phyloP scores from a whole-genome alignment of 768 basidiomycete species.

The Leccinum incarnatum region DNA sequence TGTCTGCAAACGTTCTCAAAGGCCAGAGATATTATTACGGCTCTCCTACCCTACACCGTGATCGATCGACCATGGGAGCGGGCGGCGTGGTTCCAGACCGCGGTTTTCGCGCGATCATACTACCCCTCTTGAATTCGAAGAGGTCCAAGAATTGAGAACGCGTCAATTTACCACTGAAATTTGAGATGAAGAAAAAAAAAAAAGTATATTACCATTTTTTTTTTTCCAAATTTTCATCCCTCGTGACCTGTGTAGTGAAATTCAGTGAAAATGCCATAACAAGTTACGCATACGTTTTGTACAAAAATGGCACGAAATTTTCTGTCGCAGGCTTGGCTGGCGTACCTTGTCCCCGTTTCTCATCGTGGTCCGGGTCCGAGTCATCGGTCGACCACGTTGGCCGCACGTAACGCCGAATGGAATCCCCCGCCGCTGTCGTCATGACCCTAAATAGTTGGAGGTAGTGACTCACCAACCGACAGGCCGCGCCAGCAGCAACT shows the following conservation, averaged over 20 bases:
- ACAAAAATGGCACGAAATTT: neutral
- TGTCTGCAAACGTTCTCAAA: neutral
- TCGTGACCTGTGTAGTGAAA: neutral
- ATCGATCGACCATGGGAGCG: neutral
- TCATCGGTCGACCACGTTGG: neutral
- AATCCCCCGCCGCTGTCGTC: neutral
- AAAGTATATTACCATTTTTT: neutral
- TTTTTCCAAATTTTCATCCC: neutral
- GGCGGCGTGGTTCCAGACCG: neutral
- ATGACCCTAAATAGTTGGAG: neutral
- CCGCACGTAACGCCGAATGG: neutral
- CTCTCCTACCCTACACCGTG: neutral
- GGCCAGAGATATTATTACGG: neutral
- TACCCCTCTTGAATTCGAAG: neutral
- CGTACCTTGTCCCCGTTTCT: neutral
- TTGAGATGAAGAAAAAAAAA: neutral
- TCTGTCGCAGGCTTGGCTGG: neutral
- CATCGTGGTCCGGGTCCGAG: neutral
- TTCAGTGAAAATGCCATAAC: neutral
- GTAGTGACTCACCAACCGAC: neutral
- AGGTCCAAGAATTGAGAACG: neutral
- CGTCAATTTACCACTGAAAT: neutral
- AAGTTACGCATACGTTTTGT: neutral
- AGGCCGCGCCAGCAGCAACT: neutral
- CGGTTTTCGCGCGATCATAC: neutral